phyloP scores from a whole-genome alignment of 202 grass and related monocot species.

The Dendrocalamus latiflorus region DNA sequence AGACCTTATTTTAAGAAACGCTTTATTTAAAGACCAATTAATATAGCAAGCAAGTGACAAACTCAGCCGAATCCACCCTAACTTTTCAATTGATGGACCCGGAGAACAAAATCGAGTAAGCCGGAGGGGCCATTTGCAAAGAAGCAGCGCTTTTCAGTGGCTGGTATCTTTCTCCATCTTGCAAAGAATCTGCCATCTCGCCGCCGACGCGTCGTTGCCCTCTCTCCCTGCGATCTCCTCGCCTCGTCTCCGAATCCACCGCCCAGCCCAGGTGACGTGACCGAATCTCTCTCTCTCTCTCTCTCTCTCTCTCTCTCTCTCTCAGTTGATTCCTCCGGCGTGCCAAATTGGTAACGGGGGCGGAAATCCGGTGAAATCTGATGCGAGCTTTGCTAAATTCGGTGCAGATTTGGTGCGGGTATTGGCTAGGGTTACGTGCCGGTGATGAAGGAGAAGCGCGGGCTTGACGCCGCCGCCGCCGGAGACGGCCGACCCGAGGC shows the following conservation, averaged over 20 bases:
- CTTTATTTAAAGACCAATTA: no score
- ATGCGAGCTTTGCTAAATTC: conserved; percentile 1
- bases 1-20: no score
- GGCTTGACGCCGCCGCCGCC: conserved; percentile 21
- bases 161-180: neutral
- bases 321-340: neutral
- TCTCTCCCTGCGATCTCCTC: conserved; percentile 20
- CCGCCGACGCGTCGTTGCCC: neutral
- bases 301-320: neutral
- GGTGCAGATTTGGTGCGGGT: conserved; percentile 26
- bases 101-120: neutral
- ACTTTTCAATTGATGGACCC: no score
- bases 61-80: no score
- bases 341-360: no score
- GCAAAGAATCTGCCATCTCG: neutral
- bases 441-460: conserved; percentile 54
- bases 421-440: neutral
- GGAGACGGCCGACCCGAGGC: conserved; percentile 35
- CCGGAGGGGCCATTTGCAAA: neutral
- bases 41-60: no score
- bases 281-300: no score
- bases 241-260: conserved; percentile 11
- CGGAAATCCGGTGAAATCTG: neutral
- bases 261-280: neutral
- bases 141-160: neutral